Base-by-base conservation (phyloP, 768 basidiomycete genomes). In the Rhodocollybia butyracea region DNA sequence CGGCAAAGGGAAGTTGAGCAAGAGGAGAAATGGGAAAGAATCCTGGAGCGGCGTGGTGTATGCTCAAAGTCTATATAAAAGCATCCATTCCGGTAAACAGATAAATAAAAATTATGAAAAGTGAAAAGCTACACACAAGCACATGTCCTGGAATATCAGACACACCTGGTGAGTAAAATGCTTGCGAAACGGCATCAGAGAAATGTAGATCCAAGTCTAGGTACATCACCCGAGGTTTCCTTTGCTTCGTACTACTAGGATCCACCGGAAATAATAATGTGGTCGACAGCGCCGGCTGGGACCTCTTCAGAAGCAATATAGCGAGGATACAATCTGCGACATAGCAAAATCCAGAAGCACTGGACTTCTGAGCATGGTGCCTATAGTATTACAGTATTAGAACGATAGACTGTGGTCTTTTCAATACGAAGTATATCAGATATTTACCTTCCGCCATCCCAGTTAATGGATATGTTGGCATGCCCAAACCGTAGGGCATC, bases 131-230 rank as follows among this genome's bases (percentile, higher is more conserved):
- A 31, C 61, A 70, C 60, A 83, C 84, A 69, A 79, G 64, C 53
- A 81, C 76, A 59, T 83, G 82, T 7, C 76, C 70, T 12, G 58
- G 56, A 22, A 59, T 60, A 8, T 72, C 62, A 1, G 73, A 34
- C 3, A 5, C 68, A 22, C 63, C 61, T 1, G 77, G 70, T 1
- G 73, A 70, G 55, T 77, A 68, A 65, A 93, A 91, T 0, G 93
- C 91, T 36, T 88, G 80, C 0, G 89, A 88, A 42, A 95, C 92
- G 0, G 83, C 93, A 63, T 97, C 94, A 3, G 89, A 90, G 62
- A 91, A 94, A 67, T 98, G 95, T 2, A 97, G 76, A 66, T 98
- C 95, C 8, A 98, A 72, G 65, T 98, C 95, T 46, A 98, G 77
- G 70, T 97, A 97, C 82, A 98, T 84, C 11, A 94, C 78, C 2